A percentile compares a stretch with the other conserved stretches of the same genome.
Conservation (phyloP, 2,329 filamentous ascomycete genomes). For the Cryphonectria carpinicola region DNA sequence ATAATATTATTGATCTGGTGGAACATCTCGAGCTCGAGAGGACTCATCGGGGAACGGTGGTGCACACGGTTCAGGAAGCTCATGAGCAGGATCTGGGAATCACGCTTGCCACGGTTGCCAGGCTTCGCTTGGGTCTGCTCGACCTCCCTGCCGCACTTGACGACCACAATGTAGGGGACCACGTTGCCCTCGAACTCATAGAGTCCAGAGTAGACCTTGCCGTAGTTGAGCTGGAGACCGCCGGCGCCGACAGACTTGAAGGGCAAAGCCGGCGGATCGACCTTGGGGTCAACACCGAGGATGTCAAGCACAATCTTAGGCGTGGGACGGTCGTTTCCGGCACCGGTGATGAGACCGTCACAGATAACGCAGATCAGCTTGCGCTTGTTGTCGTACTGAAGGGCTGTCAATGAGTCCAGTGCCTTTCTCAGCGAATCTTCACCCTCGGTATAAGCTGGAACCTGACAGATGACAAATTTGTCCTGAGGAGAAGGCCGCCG, state of each 20-base stretch:
- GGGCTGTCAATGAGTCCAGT: constrained; percentile 88
- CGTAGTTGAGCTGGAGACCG: constrained; percentile 94
- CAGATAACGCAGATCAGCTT: constrained; percentile 97
- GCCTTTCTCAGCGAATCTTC: constrained; percentile 94
- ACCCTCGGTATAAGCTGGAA: constrained; percentile 96
- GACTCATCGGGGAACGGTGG: constrained; percentile 90
- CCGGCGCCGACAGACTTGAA: constrained; percentile 92
- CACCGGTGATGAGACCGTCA: constrained; percentile 94
- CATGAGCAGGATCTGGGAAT: constrained; percentile 94
- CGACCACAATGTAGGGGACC: constrained; percentile 92
- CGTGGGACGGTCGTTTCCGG: constrained; percentile 93
- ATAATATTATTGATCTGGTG: constrained; percentile 99
- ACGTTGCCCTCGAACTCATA: constrained; percentile 98
- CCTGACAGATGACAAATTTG: constrained; percentile 98
- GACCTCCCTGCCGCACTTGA: constrained; percentile 97
- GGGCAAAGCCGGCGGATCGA: constrained; percentile 89
- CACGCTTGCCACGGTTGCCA: constrained; percentile 97
- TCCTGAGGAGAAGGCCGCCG: constrained; percentile 87
- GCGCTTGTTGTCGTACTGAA: constrained; percentile 97
- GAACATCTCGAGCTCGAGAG: constrained; percentile 96
- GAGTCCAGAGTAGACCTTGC: constrained; percentile 96
- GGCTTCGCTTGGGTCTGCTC: constrained; percentile 91
- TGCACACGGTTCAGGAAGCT: constrained; percentile 98
- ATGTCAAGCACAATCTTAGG: constrained; percentile 98
- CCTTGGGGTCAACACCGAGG: constrained; percentile 93